Base-by-base conservation (phyloP, 345 rosid species). In the Gossypium raimondii region DNA sequence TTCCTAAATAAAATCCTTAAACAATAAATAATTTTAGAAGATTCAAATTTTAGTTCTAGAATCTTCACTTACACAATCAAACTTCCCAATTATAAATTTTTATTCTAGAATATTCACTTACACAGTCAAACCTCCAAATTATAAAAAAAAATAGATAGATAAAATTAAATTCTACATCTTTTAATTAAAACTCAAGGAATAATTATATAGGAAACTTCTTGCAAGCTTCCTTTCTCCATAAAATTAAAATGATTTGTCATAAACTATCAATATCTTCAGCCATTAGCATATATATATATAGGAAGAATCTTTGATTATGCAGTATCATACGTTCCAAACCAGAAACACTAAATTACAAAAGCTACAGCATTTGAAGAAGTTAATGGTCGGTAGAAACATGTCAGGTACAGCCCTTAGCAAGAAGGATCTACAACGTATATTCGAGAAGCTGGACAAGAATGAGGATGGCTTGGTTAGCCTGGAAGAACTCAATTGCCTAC, bases 401-500 rank as follows among this genome's bases (percentile, higher is more conserved):
- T 79, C 74, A 34, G 41, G 41, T 77, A 74, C 80, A 24, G 16
- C 64, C 43, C 85, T 93, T 3, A 79, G 58, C 76, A 56, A 67
- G 52, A 69, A 45, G 43, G 93, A 92, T 72, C 73, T 93, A 85
- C 80, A 38, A 16, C 78, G 90, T 80, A 89, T 90, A 44, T 93
- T 93, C 82, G 77, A 82, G 57, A 79, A 78, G 62, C 85, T 94
- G 3, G 97, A 94, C 89, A 89, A 80, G 78, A 89, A 90, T 82
- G 81, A 85, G 8, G 97, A 94, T 29, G 93, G 86, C 2, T 78
- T 81, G 2, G 85, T 94, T 7, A 86, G 92, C 56, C 67, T 89
- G 3, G 93, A 81, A 69, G 98, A 94, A 83, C 90, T 94, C 1
- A 85, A 77, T 29, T 85, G 97, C 93, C 88, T 89, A 67, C 88